Base-by-base conservation (phyloP, 257 asterid species). In the Rauvolfia tetraphylla region DNA sequence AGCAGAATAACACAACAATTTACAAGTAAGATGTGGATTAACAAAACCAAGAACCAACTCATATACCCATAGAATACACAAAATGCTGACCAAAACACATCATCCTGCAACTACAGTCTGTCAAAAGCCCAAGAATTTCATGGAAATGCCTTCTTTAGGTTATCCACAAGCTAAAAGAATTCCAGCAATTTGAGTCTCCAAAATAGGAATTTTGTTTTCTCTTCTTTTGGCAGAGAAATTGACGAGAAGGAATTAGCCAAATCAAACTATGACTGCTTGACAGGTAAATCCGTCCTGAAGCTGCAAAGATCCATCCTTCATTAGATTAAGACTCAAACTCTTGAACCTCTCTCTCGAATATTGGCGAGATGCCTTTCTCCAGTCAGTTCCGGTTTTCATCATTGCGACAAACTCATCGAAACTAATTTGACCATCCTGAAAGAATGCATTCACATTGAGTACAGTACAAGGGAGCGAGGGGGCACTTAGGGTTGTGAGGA, bases 321-420 rank as follows among this genome's bases (percentile, higher is more conserved):
- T 92, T 71, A 92, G 90, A 78, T 90, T 92, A 65, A 94, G 89
- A 83, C 96, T 92, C 85, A 92, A 84, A 83, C 97, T 90, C 86
- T 92, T 90, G 85, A 92, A 92, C 81, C 97, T 84, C 82, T 92
- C 97, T 82, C 97, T 87, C 49, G 97, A 92, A 80, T 92, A 92
- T 79, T 92, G 97, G 36, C 96, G 85, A 15, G 97, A 92, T 49
- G 96, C 97, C 88, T 92, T 92, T 87, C 96, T 90, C 97, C 97
- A 92, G 81, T 90, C 96, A 9, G 95, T 92, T 79, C 97, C 96
- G 1, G 96, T 77, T 86, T 92, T 92, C 97, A 92, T 92, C 97
- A 92, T 92, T 9, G 95, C 96, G 23, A 92, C 95, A 70, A 92
- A 92, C 85, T 92, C 97, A 12, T 92, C 96, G 7, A 86, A 92